phyloP scores from a whole-genome alignment of 495 filamentous ascomycete genomes.

The Letharia lupina region DNA sequence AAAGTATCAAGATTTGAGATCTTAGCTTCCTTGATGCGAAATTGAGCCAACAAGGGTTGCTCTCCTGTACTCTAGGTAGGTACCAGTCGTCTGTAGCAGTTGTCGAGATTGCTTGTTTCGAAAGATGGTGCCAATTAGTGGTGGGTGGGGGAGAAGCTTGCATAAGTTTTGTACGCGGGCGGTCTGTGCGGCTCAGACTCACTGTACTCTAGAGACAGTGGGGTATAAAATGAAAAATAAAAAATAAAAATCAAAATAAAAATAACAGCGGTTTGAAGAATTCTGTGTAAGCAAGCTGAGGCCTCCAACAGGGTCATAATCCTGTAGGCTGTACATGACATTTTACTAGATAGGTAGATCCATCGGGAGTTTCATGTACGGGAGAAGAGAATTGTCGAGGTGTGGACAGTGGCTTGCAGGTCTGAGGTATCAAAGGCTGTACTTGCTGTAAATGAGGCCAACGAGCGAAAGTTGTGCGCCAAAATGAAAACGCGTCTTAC shows the following conservation, averaged over 20 bases:
- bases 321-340: not conserved
- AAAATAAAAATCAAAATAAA: too few species aligned
- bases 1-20: conserved; percentile 11
- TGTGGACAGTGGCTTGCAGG: not conserved
- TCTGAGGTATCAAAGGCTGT: not conserved
- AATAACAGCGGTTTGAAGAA: not conserved
- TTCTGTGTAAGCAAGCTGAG: not conserved
- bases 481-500: conserved; percentile 16
- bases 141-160: not conserved
- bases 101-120: conserved; percentile 18
- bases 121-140: not conserved
- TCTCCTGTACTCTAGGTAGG: not conserved
- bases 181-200: conserved; percentile 16
- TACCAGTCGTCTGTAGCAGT: not conserved
- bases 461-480: conserved; percentile 12
- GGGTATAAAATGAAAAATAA: not conserved
- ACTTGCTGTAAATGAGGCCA: not conserved
- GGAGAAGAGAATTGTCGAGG: not conserved
- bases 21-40: conserved; percentile 7
- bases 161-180: not conserved
- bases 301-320: not conserved
- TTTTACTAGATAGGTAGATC: too few species aligned
- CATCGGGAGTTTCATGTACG: too few species aligned
- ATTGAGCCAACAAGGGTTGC: conserved; percentile 2
- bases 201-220: not conserved